These are phyloP conservation scores for Bolboschoenus planiculmis DNA, from an alignment of 176 grass and related monocot genomes.

Conservation along the genomic window DNA sequence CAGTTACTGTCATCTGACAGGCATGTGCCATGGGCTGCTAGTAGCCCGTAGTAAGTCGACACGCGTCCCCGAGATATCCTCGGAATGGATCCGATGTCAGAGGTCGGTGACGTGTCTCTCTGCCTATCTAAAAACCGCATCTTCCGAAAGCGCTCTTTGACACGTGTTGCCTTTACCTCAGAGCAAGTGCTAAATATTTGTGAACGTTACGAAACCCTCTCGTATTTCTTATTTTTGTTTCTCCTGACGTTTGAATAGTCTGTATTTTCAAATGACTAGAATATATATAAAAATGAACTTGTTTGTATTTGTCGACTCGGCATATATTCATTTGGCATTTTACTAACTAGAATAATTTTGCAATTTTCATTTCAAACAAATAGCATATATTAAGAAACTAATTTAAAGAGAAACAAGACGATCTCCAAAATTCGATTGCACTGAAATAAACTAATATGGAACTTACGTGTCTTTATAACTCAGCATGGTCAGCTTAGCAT, in stretches of 20 bases:
- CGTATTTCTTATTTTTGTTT: neutral
- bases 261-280: neutral
- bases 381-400: too few species aligned
- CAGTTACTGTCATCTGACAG: neutral
- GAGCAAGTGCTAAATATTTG: neutral
- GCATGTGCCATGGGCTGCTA: neutral
- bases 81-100: conserved; percentile 7
- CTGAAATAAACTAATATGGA: too few species aligned
- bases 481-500: too few species aligned
- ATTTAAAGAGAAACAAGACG: too few species aligned
- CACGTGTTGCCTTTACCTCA: neutral
- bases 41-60: neutral
- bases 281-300: too few species aligned
- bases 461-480: too few species aligned
- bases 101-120: conserved; percentile 9
- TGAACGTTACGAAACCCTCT: neutral
- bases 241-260: neutral
- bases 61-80: conserved; percentile 5
- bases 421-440: too few species aligned
- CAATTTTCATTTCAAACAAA: too few species aligned
- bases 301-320: too few species aligned
- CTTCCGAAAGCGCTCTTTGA: neutral
- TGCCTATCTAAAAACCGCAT: conserved; percentile 6
- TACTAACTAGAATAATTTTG: too few species aligned
- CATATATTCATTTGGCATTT: too few species aligned